Evolutionary conservation across 768 basidiomycete genomes (phyloP), one percentile per base, ranked within the genome.

Genomic region (Russula abietina): DNA sequence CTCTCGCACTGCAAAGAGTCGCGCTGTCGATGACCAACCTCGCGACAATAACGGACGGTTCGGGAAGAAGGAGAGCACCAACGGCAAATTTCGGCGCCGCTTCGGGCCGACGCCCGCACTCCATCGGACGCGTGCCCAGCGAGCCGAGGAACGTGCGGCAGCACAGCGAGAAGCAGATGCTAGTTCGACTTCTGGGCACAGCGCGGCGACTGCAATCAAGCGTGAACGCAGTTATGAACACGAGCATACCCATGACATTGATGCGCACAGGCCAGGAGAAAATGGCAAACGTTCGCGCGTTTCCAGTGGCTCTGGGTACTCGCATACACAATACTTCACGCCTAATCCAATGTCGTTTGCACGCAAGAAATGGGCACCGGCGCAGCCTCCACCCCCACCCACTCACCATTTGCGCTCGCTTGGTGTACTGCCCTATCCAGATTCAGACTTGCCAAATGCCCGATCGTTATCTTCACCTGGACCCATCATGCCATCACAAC

Each of bases 1-100:
- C 41, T 8, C 65, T 1, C 69, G 67, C 22, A 78, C 73, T 59
- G 75, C 79, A 33, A 77, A 79, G 68, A 77, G 79, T 3, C 71
- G 79, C 17, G 78, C 79, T 7, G 73, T 77, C 38, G 76, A 80
- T 46, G 71, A 73, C 12, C 87, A 88, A 68, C 87, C 87, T 2
- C 78, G 87, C 61, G 81, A 83, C 57, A 73, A 73, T 19, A 87
- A 88, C 65, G 87, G 87, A 48, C 78, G 85, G 19, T 88, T 89
- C 66, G 85, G 85, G 39, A 84, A 81, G 75, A 87, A 87, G 70
- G 76, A 74, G 39, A 75, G 74, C 19, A 80, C 78, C 14, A 77
- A 80, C 53, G 79, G 80, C 55, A 76, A 72, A 68, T 77, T 75
- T 62, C 75, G 78, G 68, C 62, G 50, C 7, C 64, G 46, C 36